Conservation (phyloP, 1,284 basidiomycete species). For the Puccinia novopanici region DNA sequence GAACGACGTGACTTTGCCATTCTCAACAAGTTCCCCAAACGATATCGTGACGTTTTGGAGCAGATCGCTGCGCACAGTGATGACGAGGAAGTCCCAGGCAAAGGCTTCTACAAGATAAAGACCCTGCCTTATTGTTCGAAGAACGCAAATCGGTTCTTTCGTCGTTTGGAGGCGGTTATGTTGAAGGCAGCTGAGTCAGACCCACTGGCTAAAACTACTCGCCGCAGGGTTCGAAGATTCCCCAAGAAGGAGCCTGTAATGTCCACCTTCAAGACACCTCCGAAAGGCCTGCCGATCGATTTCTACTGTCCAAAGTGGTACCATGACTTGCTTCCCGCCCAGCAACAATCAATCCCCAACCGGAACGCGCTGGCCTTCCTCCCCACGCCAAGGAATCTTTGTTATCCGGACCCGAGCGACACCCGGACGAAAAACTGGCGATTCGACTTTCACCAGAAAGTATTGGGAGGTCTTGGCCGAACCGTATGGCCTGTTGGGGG, state of each 20-base stretch:
- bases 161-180: constrained; percentile 24
- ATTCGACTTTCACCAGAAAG: constrained; percentile 14
- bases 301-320: constrained; percentile 31
- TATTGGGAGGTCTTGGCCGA: constrained; percentile 17
- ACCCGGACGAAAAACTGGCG: constrained; percentile 36
- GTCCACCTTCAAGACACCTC: constrained; percentile 8
- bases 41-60: constrained; percentile 7
- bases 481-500: constrained; percentile 4
- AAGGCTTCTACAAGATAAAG: constrained; percentile 22
- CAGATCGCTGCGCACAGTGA: constrained; percentile 28
- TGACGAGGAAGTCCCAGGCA: constrained; percentile 25
- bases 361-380: background rate
- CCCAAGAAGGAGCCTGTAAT: background rate
- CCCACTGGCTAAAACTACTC: background rate
- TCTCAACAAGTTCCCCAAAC: constrained; percentile 23
- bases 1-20: background rate
- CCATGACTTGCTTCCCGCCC: background rate
- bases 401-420: background rate
- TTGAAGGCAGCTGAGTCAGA: background rate
- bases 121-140: constrained; percentile 23
- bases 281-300: constrained; percentile 26
- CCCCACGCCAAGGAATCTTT: constrained; percentile 19
- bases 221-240: constrained; percentile 16
- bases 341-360: constrained; percentile 7
- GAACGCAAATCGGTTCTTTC: constrained; percentile 17